Evolutionary conservation across 768 basidiomycete genomes (phyloP).

Genomic region (Leccinum rimulosum): DNA sequence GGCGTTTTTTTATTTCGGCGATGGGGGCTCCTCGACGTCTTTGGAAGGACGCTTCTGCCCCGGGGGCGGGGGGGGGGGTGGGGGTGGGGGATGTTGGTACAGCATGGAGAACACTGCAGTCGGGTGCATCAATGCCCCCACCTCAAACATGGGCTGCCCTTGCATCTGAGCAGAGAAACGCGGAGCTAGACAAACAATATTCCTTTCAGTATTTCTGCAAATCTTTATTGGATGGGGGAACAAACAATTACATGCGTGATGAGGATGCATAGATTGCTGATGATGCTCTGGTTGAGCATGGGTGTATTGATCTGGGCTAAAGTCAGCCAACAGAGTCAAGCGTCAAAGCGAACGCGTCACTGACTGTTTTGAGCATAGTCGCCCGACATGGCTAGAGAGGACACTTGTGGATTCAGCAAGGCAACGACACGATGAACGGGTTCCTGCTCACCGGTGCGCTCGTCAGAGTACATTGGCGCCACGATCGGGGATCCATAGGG

Average conservation of each 20-base stretch:
- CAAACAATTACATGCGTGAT: conserved; percentile 34
- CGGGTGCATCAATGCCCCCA: conserved; percentile 32
- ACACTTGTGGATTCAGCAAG: conserved; percentile 18
- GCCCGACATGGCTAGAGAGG: conserved; percentile 38
- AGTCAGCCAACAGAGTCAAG: conserved; percentile 18
- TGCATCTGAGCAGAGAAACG: conserved; percentile 40
- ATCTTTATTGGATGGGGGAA: conserved; percentile 31
- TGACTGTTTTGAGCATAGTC: conserved; percentile 43
- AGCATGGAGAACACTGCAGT: conserved; percentile 28
- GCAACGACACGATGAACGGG: conserved; percentile 9
- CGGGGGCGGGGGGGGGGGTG: conserved; percentile 25
- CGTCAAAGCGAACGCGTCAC: conserved; percentile 26
- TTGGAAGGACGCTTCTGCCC: conserved; percentile 39
- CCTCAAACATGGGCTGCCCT: conserved; percentile 32
- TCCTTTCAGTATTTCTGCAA: conserved; percentile 54
- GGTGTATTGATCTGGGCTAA: conserved; percentile 30
- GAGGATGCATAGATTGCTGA: conserved; percentile 26
- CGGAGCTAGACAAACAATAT: conserved; percentile 57
- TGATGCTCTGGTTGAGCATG: conserved; percentile 36
- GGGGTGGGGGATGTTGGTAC: conserved; percentile 29
- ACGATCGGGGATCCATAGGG: conserved; percentile 45
- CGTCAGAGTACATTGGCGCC: conserved; percentile 53
- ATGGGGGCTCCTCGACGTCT: too few relatives aligned
- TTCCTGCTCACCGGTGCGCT: conserved; percentile 48
- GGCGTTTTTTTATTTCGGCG: too few relatives aligned